Percentiles rank a stretch among this genome's conserved stretches.
These are phyloP conservation scores for Candida sithepensis DNA, from an alignment of 805 yeast genomes.

Conservation along the genomic window DNA sequence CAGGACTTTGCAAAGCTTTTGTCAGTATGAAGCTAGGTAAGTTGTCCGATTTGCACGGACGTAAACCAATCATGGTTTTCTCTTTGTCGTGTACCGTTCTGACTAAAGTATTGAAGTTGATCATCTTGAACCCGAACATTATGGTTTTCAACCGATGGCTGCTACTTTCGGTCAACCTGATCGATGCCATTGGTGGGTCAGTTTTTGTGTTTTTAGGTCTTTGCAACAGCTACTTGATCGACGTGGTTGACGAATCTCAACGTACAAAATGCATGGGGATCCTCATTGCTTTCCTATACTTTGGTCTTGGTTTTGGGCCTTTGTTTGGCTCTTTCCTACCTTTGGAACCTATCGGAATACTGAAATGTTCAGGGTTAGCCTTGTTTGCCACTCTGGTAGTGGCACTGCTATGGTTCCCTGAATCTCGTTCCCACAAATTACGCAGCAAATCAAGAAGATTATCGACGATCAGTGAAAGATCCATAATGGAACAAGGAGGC, in stretches of 20 bases:
- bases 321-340: slow-evolving; percentile 45
- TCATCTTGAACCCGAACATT: slow-evolving; percentile 22
- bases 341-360: slow-evolving; percentile 29
- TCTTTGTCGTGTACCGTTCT: slow-evolving; percentile 15
- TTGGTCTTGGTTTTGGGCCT: slow-evolving; percentile 67
- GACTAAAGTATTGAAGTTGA: slow-evolving; percentile 9
- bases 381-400: slow-evolving; percentile 34
- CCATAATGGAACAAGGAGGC: background rate
- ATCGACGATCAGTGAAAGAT: slow-evolving; percentile 11
- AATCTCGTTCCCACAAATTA: slow-evolving; percentile 58
- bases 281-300: slow-evolving; percentile 53
- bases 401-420: slow-evolving; percentile 46
- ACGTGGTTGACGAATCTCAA: slow-evolving; percentile 60
- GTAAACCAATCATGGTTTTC: slow-evolving; percentile 45
- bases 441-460: slow-evolving; percentile 46
- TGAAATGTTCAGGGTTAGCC: slow-evolving; percentile 15
- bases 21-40: slow-evolving; percentile 64
- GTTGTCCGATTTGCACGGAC: slow-evolving; percentile 60
- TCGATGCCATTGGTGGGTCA: slow-evolving; percentile 63
- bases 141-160: slow-evolving; percentile 29
- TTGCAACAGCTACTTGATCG: slow-evolving; percentile 68
- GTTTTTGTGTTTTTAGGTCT: slow-evolving; percentile 51
- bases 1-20: slow-evolving; percentile 44
- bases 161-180: slow-evolving; percentile 40
- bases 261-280: slow-evolving; percentile 59